Evolutionary conservation across 2,329 filamentous ascomycete genomes (phyloP), one percentile per base, ranked within the genome.

Genomic region (Berkeleyomyces basicola): DNA sequence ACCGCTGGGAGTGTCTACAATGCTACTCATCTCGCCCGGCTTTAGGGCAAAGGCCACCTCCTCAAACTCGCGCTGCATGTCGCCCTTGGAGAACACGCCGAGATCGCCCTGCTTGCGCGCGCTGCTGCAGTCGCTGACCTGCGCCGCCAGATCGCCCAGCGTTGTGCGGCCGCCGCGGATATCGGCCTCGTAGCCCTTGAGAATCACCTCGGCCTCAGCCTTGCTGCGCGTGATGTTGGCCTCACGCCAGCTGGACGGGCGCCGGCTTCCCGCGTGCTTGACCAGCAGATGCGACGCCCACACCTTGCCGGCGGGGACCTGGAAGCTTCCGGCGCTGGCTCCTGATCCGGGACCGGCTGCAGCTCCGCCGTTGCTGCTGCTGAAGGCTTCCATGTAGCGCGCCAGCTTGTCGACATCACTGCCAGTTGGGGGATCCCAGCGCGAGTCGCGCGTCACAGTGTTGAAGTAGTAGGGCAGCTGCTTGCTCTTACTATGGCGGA

Each of bases 381-480:
- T 90, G 74, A 96, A 82, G 68, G 82, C 79, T 44, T 88, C 90
- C 90, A 99, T 97, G 79, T 95, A 96, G 66, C 83, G 74, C 80
- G 96, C 97, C 67, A 99, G 83, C 76, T 87, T 90, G 69, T 96
- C 90, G 64, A 88, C 88, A 75, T 99, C 89, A 68, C 91, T 93
- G 67, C 86, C 88, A 53, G 82, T 73, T 7, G 93, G 93, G 2
- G 93, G 92, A 72, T 97, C 93, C 93, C 93, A 99, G 75, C 89
- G 84, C 66, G 93, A 97, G 72, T 90, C 84, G 73, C 91, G 92
- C 67, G 90, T 88, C 68, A 76, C 77, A 55, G 86, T 78, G 76
- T 96, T 95, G 86, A 96, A 97, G 79, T 97, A 99, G 80, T 99
- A 99, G 44, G 93, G 93, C 43, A 97, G 86, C 76, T 95, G 95